Base-by-base conservation (phyloP, 306 rosid genomes). In the Vigna radiata region DNA sequence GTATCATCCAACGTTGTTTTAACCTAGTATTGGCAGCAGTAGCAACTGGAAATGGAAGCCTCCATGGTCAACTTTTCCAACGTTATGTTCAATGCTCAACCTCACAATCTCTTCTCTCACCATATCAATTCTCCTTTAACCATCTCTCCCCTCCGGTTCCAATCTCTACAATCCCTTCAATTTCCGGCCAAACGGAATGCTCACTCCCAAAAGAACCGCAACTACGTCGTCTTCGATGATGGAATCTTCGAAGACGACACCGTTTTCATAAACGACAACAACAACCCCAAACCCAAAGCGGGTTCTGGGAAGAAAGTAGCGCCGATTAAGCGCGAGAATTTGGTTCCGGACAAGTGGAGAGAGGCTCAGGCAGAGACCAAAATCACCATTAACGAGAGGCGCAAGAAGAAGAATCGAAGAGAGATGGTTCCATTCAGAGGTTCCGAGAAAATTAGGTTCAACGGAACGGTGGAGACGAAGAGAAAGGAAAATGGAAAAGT, bases 341-440 rank as follows among this genome's bases (percentile, higher is more conserved):
- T 95, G 90, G 89, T 95, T 37, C 96, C 97, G 3, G 91, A 88
- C 5, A 77, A 84, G 70, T 95, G 99, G 99, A 80, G 86, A 62
- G 90, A 90, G 54, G 88, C 69, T 11, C 97, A 89, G 71, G 97
- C 96, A 2, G 91, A 86, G 72, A 86, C 85, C 60, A 92, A 86
- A 50, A 83, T 92, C 17, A 92, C 97, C 17, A 19, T 10, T 11
- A 4, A 37, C 8, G 33, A 39, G n/a, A 39, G 70, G 31, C 70
- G 50, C 52, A 65, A 65, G 31, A 18, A 37, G 10, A 37, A 36
- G 69, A 61, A 29, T 10, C 17, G n/a, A 17, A 65, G n/a, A 65
- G 15, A 5, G 5, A 2, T 4, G 1, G 29, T 39, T 37, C 52
- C 53, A 2, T 10, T 17, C 18, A 63, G 49, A 2, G 49, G 18